phyloP scores from a whole-genome alignment of 1,284 basidiomycete genomes.

The Puccinia horiana region DNA sequence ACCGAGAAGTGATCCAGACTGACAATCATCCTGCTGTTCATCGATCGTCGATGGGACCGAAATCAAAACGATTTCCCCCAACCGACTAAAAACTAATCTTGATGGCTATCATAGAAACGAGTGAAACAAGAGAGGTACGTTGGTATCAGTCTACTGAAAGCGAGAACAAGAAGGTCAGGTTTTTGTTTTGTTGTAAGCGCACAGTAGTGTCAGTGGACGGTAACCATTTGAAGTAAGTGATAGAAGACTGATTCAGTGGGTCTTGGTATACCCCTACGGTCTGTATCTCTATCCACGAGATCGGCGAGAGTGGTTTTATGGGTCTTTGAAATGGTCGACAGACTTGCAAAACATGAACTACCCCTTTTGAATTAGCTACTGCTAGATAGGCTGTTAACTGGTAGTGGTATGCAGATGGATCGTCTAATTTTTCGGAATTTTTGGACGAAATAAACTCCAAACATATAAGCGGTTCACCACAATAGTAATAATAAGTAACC shows the following conservation, averaged over 20 bases:
- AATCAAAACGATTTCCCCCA: constrained; percentile 21
- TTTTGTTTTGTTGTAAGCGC: not conserved
- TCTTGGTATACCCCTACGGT: constrained; percentile 9
- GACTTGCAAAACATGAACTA: constrained; percentile 20
- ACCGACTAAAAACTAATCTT: constrained; percentile 18
- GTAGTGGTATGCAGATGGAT: not conserved
- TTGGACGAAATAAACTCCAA: not conserved
- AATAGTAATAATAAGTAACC: not conserved
- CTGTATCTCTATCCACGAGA: not conserved
- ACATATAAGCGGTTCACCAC: not conserved
- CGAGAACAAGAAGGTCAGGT: not conserved
- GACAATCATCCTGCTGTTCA: not conserved
- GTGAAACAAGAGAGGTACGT: not conserved
- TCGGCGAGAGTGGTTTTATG: not conserved
- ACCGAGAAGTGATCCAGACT: not conserved
- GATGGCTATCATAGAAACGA: not conserved
- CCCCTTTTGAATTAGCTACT: constrained; percentile 30
- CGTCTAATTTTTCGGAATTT: not conserved
- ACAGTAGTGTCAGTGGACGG: not conserved
- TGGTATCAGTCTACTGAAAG: not conserved
- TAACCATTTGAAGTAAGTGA: constrained; percentile 27
- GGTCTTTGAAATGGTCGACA: not conserved
- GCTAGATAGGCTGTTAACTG: constrained; percentile 23
- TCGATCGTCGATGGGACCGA: not conserved
- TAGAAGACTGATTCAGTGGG: constrained; percentile 13